phyloP scores from a whole-genome alignment of 352 stramenopile genomes.

The Phytophthora palmivora region DNA sequence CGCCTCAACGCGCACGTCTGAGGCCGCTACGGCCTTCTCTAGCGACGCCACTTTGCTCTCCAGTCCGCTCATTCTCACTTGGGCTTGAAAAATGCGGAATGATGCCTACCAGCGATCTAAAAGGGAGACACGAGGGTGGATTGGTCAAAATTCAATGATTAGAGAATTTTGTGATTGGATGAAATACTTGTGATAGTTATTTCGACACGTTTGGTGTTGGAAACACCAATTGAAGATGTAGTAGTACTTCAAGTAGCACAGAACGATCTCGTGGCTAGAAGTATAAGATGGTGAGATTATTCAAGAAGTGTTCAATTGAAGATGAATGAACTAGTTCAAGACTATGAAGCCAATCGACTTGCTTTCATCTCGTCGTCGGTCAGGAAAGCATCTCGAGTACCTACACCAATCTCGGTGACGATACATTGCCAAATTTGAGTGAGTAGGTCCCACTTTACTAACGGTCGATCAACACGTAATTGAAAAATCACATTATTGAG shows the following conservation, averaged over 20 bases:
- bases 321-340: slow-evolving; percentile 30
- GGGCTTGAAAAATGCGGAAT: slow-evolving; percentile 14
- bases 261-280: too few species aligned
- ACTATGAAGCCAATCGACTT: slow-evolving; percentile 44
- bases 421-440: slow-evolving; percentile 9
- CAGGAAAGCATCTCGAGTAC: neutral
- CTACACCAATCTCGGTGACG: neutral
- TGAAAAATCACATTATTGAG: too few species aligned
- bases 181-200: neutral
- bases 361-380: slow-evolving; percentile 22
- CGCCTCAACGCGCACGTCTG: slow-evolving; percentile 30
- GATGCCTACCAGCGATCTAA: slow-evolving; percentile 19
- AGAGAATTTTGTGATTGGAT: slow-evolving; percentile 2
- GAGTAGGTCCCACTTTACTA: slow-evolving; percentile 20
- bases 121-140: slow-evolving; percentile 12
- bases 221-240: too few species aligned
- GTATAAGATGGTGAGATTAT: slow-evolving; percentile 45
- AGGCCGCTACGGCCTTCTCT: slow-evolving; percentile 34
- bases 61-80: slow-evolving; percentile 36
- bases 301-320: slow-evolving; percentile 18
- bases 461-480: neutral
- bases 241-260: too few species aligned
- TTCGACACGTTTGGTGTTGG: neutral
- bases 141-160: slow-evolving; percentile 1
- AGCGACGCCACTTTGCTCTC: slow-evolving; percentile 41